phyloP scores from a whole-genome alignment of 169 alveolate genomes.

The Eimeria necatrix region DNA sequence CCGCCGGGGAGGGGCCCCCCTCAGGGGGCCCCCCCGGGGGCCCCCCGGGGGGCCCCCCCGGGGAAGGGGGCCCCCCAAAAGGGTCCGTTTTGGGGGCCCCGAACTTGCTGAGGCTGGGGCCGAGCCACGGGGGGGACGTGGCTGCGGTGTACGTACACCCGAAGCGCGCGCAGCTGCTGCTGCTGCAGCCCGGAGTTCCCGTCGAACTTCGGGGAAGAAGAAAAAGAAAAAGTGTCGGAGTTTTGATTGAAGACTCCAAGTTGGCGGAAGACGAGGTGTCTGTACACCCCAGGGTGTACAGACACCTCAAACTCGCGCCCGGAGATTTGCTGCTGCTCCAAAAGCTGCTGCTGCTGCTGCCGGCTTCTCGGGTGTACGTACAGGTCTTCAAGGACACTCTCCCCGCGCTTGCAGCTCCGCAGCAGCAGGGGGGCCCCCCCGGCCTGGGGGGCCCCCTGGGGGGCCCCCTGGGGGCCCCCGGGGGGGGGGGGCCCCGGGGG shows the following conservation, averaged over 20 bases:
- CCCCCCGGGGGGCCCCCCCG: background rate
- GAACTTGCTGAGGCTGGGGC: background rate
- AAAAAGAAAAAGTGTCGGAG: constrained; percentile 97
- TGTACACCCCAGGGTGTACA: constrained; percentile 96
- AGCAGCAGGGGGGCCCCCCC: background rate
- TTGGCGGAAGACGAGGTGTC: constrained; percentile 96
- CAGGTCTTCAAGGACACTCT: constrained; percentile 97
- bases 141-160: constrained; percentile 96
- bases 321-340: constrained; percentile 91
- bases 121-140: constrained; percentile 89
- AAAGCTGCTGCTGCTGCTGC: constrained; percentile 96
- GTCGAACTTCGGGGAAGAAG: constrained; percentile 97
- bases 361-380: constrained; percentile 97
- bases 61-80: background rate
- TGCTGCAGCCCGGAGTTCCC: constrained; percentile 97
- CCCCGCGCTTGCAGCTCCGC: constrained; percentile 96
- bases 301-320: constrained; percentile 95
- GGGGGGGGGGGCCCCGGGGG: constrained; percentile 8
- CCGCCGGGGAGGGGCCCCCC: background rate
- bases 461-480: constrained; percentile 1
- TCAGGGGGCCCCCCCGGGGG: background rate
- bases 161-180: constrained; percentile 93
- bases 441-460: background rate
- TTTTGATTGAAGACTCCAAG: constrained; percentile 96
- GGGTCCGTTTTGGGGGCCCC: background rate